Evolutionary conservation across 805 yeast species (phyloP).

Genomic region (Myxozyma mucilagina): DNA sequence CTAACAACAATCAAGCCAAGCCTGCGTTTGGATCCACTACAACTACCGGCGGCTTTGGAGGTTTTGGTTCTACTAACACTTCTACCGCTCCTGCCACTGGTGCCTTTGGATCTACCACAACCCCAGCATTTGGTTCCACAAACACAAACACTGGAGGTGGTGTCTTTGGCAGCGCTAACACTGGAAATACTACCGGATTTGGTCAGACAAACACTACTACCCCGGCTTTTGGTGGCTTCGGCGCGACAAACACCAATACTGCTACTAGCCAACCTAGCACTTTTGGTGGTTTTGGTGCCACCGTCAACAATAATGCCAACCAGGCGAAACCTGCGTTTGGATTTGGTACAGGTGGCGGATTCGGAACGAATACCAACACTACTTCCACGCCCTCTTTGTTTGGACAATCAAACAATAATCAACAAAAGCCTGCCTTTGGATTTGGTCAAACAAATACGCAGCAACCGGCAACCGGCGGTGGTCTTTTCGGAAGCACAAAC

Average conservation of each 20-base stretch:
- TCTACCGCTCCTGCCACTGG: constrained; percentile 25
- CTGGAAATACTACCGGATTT: constrained; percentile 40
- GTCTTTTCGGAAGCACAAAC: constrained; percentile 44
- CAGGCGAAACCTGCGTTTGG: constrained; percentile 30
- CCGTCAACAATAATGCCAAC: constrained; percentile 17
- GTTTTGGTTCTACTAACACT: constrained; percentile 38
- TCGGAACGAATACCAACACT: constrained; percentile 37
- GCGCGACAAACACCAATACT: constrained; percentile 33
- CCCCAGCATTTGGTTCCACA: constrained; percentile 42
- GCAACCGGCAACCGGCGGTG: constrained; percentile 21
- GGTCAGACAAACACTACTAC: constrained; percentile 33
- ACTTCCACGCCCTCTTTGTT: constrained; percentile 18
- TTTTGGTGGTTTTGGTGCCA: constrained; percentile 29
- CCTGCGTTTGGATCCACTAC: constrained; percentile 30
- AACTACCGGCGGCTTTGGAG: constrained; percentile 15
- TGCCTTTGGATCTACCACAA: constrained; percentile 35
- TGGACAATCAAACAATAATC: constrained; percentile 25
- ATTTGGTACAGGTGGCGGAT: constrained; percentile 32
- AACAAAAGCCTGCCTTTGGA: constrained; percentile 25
- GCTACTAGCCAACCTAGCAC: constrained; percentile 29
- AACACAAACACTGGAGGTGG: constrained; percentile 34
- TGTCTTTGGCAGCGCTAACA: constrained; percentile 18
- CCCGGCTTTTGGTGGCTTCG: constrained; percentile 37
- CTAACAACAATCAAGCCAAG: constrained; percentile 25
- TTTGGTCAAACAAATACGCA: constrained; percentile 23